A percentile compares a stretch with the other conserved stretches of the same genome.
Conservation (phyloP, 805 yeast genomes). For the Wickerhamiella galacta region DNA sequence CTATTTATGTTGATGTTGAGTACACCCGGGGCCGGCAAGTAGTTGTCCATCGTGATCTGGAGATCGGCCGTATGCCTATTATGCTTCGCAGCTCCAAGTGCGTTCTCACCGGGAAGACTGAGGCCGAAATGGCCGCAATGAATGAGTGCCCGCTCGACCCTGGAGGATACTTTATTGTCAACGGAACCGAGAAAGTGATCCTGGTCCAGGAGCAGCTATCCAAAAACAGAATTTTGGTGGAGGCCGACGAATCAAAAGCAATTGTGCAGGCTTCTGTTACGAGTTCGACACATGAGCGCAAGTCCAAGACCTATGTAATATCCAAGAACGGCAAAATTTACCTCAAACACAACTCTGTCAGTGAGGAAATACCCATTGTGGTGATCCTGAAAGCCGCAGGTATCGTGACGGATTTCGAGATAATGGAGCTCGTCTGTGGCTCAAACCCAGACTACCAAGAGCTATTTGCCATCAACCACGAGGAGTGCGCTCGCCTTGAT, state of each 20-base stretch:
- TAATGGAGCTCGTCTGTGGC: slow-evolving; percentile 89
- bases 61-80: slow-evolving; percentile 97
- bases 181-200: slow-evolving; percentile 95
- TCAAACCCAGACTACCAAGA: slow-evolving; percentile 78
- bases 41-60: slow-evolving; percentile 75
- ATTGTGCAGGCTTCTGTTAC: slow-evolving; percentile 96
- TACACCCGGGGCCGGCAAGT: slow-evolving; percentile 90
- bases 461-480: slow-evolving; percentile 79
- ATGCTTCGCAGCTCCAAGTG: slow-evolving; percentile 92
- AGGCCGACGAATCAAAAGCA: slow-evolving; percentile 86
- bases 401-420: slow-evolving; percentile 76
- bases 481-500: slow-evolving; percentile 75
- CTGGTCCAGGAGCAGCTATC: slow-evolving; percentile 92
- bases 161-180: slow-evolving; percentile 94
- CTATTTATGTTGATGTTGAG: slow-evolving; percentile 91
- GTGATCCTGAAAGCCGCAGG: slow-evolving; percentile 91
- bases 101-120: slow-evolving; percentile 61
- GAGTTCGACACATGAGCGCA: slow-evolving; percentile 94
- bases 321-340: slow-evolving; percentile 81
- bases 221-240: slow-evolving; percentile 94
- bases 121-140: slow-evolving; percentile 67
- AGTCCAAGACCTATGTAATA: slow-evolving; percentile 89
- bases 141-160: slow-evolving; percentile 97
- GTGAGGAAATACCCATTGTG: slow-evolving; percentile 91
- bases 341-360: slow-evolving; percentile 85